phyloP scores from a whole-genome alignment of 768 basidiomycete genomes.

The Lenzites betulinus region DNA sequence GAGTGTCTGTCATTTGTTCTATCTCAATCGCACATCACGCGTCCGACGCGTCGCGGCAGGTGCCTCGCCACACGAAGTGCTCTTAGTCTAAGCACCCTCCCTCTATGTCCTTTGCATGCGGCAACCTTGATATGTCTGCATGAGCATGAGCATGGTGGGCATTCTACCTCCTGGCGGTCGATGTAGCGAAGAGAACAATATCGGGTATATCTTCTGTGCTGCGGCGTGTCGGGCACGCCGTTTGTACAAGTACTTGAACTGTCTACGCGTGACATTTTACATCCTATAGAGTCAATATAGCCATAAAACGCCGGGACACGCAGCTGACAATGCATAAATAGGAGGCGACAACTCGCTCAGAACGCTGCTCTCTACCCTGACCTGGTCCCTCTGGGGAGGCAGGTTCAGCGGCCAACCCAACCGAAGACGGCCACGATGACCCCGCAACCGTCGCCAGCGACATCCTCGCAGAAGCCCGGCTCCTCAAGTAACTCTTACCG shows the following conservation, averaged over 20 bases:
- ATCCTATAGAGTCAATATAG: not conserved
- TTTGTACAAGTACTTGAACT: not conserved
- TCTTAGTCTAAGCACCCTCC: not conserved
- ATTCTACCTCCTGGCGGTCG: too few species aligned
- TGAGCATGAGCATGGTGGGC: too few species aligned
- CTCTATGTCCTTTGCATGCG: not conserved
- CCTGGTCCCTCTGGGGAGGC: slow-evolving; percentile 13
- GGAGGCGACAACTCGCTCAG: slow-evolving; percentile 19
- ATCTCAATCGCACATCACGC: not conserved
- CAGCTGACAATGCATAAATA: slow-evolving; percentile 5
- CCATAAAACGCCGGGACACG: not conserved
- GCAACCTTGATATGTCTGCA: too few species aligned
- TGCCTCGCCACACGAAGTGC: not conserved
- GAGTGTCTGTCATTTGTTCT: not conserved
- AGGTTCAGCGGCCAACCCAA: not conserved
- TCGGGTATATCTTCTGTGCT: not conserved
- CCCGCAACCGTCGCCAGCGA: not conserved
- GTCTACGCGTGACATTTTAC: not conserved
- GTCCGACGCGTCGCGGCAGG: not conserved
- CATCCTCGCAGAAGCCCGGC: not conserved
- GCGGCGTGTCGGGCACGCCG: not conserved
- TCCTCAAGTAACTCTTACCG: not conserved
- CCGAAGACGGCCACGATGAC: too few species aligned
- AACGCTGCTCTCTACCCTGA: slow-evolving; percentile 20
- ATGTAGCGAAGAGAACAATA: not conserved